Evolutionary conservation across 2,329 filamentous ascomycete species (phyloP).

Genomic region (Cladosporium austrohemisphaericum): DNA sequence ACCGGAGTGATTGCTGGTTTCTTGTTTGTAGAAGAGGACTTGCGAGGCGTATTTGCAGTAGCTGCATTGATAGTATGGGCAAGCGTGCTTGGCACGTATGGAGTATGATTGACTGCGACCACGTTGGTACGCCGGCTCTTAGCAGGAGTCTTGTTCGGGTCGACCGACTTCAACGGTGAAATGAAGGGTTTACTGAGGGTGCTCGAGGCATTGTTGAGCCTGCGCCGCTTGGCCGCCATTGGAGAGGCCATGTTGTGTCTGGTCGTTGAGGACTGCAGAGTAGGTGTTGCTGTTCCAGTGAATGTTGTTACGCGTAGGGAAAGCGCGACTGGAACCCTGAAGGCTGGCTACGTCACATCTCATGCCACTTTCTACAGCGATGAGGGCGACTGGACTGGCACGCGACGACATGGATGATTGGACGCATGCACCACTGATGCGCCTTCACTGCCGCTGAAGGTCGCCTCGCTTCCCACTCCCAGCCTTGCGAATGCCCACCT

Average conservation of each 20-base stretch:
- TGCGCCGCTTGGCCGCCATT: conserved; percentile 57
- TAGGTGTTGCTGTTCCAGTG: too few relatives aligned
- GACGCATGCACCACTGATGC: not conserved
- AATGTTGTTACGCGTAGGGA: too few relatives aligned
- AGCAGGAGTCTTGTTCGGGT: conserved; percentile 18
- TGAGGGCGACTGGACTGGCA: not conserved
- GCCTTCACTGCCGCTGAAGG: not conserved
- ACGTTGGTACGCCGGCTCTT: conserved; percentile 18
- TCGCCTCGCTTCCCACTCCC: not conserved
- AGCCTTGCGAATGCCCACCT: too few relatives aligned
- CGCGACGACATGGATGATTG: conserved; percentile 4
- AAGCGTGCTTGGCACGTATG: conserved; percentile 29
- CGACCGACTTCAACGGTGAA: conserved; percentile 53
- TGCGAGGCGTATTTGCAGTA: not conserved
- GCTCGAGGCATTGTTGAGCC: conserved; percentile 55
- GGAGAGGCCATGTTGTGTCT: conserved; percentile 44
- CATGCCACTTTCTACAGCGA: not conserved
- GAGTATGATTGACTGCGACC: conserved; percentile 10
- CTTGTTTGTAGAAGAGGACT: not conserved
- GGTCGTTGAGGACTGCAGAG: conserved; percentile 1
- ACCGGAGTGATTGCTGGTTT: conserved; percentile 3
- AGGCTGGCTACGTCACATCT: not conserved
- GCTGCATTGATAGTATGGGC: conserved; percentile 26
- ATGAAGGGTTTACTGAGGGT: conserved; percentile 68
- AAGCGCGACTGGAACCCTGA: too few relatives aligned